Base-by-base conservation (phyloP, 345 rosid genomes). In the Lepidium didymum region DNA sequence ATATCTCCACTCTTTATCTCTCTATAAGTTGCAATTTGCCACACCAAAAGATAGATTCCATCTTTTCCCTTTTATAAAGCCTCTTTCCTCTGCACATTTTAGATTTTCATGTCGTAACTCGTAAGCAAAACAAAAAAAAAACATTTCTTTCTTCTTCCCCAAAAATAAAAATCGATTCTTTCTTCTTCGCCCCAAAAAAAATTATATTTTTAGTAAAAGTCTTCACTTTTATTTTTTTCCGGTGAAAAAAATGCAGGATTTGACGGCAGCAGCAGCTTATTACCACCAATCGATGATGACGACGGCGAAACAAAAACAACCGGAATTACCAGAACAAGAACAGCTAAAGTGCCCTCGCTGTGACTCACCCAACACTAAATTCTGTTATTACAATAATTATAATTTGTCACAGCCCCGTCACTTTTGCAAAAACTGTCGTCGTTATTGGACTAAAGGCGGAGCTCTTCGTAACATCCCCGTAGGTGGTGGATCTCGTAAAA, bases 361-460 rank as follows among this genome's bases (percentile, higher is more conserved):
- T 47, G 85, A 86, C 34, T 88, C 95, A 1, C 57, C 70, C 53
- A 86, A 92, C 89, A 92, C 98, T 54, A 92, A 92, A 38, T 92
- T 92, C 87, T 92, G 98, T 78, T 92, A 89, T 86, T 92, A 84
- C 83, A 92, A 92, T 82, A 92, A 92, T 77, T 92, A 92, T 79
- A 92, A 92, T 69, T 80, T 89, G 67, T 87, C 90, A 19, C 94
- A 87, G 82, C 94, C 94, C 15, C 94, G 94, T 36, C 85, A 85
- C 77, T 92, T 70, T 73, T 92, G 96, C 87, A 92, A 92, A 82
- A 79, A 72, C 81, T 92, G 96, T 75, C 82, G 91, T 40, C 81
- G 98, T 23, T 92, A 92, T 77, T 92, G 98, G 98, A 92, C 98
- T 53, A 92, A 86, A 81, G 98, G 98, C 8, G 98, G 96, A 15